Base-by-base conservation (phyloP, 352 stramenopile species). In the Phytophthora macrochlamydospora region DNA sequence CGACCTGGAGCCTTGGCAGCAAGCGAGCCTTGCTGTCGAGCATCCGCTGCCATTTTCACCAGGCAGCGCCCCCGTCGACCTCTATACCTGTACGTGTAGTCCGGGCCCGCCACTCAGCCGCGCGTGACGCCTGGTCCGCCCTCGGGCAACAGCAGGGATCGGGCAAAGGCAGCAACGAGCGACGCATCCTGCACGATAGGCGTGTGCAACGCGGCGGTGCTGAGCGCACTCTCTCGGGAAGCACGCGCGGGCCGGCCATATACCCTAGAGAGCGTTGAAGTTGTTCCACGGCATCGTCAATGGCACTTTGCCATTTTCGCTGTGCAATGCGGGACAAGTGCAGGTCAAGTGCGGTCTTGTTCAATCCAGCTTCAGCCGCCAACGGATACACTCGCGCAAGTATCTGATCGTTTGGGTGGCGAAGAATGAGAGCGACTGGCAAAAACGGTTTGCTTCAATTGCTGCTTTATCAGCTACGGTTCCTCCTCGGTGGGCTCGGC, bases 61-160 rank as follows among this genome's bases (percentile, higher is more conserved):
- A 29, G 18, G 18, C 18, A 24, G 18, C 18, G 18, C 18, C 18
- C 18, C 18, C 18, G 18, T 24, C 18, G 18, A 24, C 18, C 18
- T 24, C 18, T 24, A 24, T 24, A 24, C 18, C 18, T 24, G 18
- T 24, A 24, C 18, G 18, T 24, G 18, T 24, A 24, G 18, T 24
- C 18, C 18, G 18, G 18, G 18, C 18, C 18, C 18, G 18, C 18
- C 18, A 24, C 18, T 24, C 18, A 40, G 6, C 35, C 6, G 12
- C 57, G 66, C 14, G 38, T 38, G 40, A 68, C 58, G 52, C 46
- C 64, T 65, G 67, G 56, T 62, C 56, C 67, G 55, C 51, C 56
- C 61, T 62, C 44, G 32, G 33, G 51, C 66, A 69, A 62, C 59
- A 56, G n/a, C 65, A 65, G 50, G 59, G 69, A 62, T 58, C 49